Evolutionary conservation across 129 eudicot species (phyloP).

Genomic region (Flaveria ramosissima): DNA sequence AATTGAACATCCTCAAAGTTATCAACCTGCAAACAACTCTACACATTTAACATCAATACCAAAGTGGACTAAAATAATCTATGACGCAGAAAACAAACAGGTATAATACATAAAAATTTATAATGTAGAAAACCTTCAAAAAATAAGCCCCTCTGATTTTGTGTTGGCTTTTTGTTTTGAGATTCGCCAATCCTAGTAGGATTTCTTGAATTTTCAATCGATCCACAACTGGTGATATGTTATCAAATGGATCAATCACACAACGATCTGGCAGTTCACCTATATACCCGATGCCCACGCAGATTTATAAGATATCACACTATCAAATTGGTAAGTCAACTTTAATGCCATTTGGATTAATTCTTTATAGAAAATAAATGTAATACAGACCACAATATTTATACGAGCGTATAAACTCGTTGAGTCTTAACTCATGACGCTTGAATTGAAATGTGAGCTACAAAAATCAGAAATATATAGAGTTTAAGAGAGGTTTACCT

Average conservation of each 20-base stretch:
- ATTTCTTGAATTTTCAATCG: conserved; percentile 74
- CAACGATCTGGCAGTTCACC: conserved; percentile 53
- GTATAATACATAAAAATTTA: not conserved
- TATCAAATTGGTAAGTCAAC: not conserved
- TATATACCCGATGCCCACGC: conserved; percentile 50
- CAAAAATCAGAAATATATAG: not conserved
- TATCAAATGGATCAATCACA: conserved; percentile 81
- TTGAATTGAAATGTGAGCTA: not conserved
- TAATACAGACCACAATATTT: conserved; percentile 3
- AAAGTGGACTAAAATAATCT: conserved; percentile 15
- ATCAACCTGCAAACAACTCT: conserved; percentile 59
- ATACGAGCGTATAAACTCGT: no score
- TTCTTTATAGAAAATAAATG: conserved; percentile 3
- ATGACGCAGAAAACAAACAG: conserved; percentile 7
- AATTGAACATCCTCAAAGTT: conserved; percentile 60
- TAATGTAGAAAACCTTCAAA: conserved; percentile 58
- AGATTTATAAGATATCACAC: not conserved
- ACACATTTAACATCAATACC: conserved; percentile 13
- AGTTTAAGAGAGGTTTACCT: conserved; percentile 48
- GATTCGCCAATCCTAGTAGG: conserved; percentile 56
- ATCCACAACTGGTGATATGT: conserved; percentile 79
- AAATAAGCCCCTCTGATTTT: conserved; percentile 77
- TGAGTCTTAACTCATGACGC: not conserved
- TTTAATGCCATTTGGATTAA: conserved; percentile 9
- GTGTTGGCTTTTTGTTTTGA: conserved; percentile 48